These are phyloP conservation scores for Laetiporus sulphureus DNA, from an alignment of 1,284 basidiomycete species.

Conservation along the genomic window DNA sequence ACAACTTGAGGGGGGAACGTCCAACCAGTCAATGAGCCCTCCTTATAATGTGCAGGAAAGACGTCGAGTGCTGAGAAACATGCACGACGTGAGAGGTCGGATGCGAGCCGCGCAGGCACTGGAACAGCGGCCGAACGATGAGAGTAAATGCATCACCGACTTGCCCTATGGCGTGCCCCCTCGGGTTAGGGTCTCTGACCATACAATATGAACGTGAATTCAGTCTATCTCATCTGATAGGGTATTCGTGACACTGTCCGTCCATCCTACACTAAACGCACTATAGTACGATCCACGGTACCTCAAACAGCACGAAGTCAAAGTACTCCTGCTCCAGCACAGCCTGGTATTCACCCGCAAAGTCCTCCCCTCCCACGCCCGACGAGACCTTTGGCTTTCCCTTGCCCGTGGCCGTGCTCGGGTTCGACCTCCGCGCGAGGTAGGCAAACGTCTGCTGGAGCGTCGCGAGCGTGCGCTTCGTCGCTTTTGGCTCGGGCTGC, in stretches of 20 bases:
- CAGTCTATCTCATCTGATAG: too few relatives aligned
- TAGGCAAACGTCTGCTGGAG: conserved; percentile 80
- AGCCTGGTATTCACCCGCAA: conserved; percentile 83
- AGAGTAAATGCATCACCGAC: too few relatives aligned
- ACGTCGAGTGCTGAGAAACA: conserved; percentile 6
- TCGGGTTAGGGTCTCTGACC: too few relatives aligned
- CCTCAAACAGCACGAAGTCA: conserved; percentile 87
- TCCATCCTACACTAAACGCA: background rate
- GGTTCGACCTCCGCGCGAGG: conserved; percentile 62
- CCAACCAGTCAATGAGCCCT: too few relatives aligned
- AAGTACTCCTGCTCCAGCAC: conserved; percentile 92
- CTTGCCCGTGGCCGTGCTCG: conserved; percentile 33
- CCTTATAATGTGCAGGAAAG: conserved; percentile 1
- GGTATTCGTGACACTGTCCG: too few relatives aligned
- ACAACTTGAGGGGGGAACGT: background rate
- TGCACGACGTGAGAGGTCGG: conserved; percentile 6
- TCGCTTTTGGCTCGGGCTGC: conserved; percentile 84
- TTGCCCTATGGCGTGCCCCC: too few relatives aligned
- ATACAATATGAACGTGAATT: too few relatives aligned
- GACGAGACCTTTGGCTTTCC: conserved; percentile 31
- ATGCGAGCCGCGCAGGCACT: background rate
- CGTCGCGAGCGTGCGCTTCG: conserved; percentile 72
- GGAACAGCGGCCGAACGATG: too few relatives aligned
- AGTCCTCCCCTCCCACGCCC: conserved; percentile 38
- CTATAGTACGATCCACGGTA: conserved; percentile 61